Percentiles rank a stretch among this genome's conserved stretches.
phyloP scores from a whole-genome alignment of 2,329 filamentous ascomycete genomes.

The Pseudogymnoascus sp. region DNA sequence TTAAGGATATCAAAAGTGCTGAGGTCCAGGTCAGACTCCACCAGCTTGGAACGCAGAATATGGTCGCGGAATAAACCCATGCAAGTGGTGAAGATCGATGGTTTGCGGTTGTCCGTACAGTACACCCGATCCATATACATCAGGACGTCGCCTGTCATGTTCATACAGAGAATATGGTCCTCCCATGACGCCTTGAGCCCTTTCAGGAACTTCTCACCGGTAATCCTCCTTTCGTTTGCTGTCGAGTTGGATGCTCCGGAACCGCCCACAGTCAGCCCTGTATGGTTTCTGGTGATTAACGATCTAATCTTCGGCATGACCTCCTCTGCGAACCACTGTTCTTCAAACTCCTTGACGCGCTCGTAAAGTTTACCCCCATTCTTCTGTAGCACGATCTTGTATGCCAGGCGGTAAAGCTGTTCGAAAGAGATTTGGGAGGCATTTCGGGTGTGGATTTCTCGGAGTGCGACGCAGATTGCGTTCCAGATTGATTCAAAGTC shows the following conservation, averaged over 20 bases:
- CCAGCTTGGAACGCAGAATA: conserved; percentile 57
- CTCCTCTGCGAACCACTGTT: conserved; percentile 65
- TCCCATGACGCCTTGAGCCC: conserved; percentile 73
- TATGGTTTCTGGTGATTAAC: conserved; percentile 61
- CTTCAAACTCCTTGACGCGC: conserved; percentile 71
- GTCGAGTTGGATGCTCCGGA: conserved; percentile 42
- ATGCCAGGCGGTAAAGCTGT: conserved; percentile 85
- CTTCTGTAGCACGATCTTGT: conserved; percentile 87
- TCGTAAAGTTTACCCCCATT: conserved; percentile 76
- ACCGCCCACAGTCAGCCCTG: conserved; percentile 47
- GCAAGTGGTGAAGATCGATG: conserved; percentile 73
- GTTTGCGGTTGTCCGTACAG: conserved; percentile 60
- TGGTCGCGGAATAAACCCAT: conserved; percentile 85
- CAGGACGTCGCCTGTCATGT: conserved; percentile 90
- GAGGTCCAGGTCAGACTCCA: conserved; percentile 33
- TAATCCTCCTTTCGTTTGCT: conserved; percentile 67
- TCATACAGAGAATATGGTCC: conserved; percentile 86
- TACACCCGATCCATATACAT: conserved; percentile 96
- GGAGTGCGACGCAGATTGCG: conserved; percentile 65
- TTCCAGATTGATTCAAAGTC: conserved; percentile 86
- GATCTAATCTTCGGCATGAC: conserved; percentile 63
- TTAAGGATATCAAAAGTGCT: conserved; percentile 68
- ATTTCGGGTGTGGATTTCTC: conserved; percentile 86
- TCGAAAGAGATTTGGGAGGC: conserved; percentile 88
- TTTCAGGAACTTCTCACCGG: conserved; percentile 74